Percentiles rank a stretch among this genome's conserved stretches.
Evolutionary conservation across 805 yeast species (phyloP).

Genomic region (Maudiozyma serrabonitensis): DNA sequence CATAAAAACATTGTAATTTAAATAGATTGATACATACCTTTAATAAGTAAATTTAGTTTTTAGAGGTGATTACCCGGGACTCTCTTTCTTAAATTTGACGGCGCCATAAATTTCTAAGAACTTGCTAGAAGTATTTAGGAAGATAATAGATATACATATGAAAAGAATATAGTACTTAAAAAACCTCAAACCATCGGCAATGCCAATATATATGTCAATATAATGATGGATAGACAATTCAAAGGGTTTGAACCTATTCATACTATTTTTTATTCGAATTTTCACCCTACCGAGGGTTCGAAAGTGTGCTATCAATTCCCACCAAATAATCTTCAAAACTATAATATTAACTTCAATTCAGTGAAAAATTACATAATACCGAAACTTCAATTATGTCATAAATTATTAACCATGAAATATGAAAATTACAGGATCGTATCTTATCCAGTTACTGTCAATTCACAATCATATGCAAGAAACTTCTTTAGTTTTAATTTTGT

Average conservation of each 20-base stretch:
- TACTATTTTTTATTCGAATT: constrained; percentile 81
- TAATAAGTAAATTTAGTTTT: too few species aligned
- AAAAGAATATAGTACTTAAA: too few species aligned
- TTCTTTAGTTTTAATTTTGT: constrained; percentile 89
- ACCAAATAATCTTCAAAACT: constrained; percentile 36
- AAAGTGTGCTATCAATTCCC: constrained; percentile 90
- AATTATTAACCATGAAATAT: constrained; percentile 63
- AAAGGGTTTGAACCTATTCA: constrained; percentile 79
- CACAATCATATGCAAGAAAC: constrained; percentile 73
- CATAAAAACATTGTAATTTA: background rate
- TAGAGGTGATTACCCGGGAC: too few species aligned
- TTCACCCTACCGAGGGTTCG: constrained; percentile 94
- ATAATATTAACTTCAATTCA: constrained; percentile 64
- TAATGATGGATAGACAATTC: constrained; percentile 19
- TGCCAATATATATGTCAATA: background rate
- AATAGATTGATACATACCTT: too few species aligned
- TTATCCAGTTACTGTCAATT: constrained; percentile 77
- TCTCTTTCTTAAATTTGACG: too few species aligned
- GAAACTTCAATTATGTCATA: constrained; percentile 81
- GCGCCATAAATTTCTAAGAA: too few species aligned
- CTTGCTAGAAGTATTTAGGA: too few species aligned
- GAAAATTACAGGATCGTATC: constrained; percentile 68
- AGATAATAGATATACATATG: too few species aligned
- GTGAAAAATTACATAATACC: constrained; percentile 90
- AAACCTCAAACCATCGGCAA: too few species aligned